Base-by-base conservation (phyloP, 768 basidiomycete species). In the Psilocybe subaeruginosa region DNA sequence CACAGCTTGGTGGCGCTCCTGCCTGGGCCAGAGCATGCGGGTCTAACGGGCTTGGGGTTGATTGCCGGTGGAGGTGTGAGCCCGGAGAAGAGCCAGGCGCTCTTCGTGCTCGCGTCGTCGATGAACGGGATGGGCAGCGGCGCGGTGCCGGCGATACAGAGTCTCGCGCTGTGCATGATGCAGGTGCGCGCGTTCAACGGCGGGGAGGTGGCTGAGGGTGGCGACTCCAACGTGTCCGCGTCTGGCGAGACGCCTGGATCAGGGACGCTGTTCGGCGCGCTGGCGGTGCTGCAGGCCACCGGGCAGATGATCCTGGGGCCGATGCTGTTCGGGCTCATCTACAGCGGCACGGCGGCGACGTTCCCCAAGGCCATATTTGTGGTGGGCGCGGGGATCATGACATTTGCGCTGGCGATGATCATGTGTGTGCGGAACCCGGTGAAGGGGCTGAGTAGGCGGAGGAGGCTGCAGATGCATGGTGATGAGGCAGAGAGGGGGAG, bases 281-380 rank as follows among this genome's bases (percentile, higher is more conserved):
- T 93, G 39, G 85, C 90, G 9, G 81, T 90, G 35, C 70, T 93
- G 64, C 88, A 91, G 62, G 86, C 91, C 0, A 74, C 83, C 3
- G 88, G 88, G 12, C 85, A 87, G 70, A 86, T 85, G 77, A 91
- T 93, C 41, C 66, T 76, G 52, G 79, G 89, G 88, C 91, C 92
- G 1, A 73, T 92, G 68, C 53, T 93, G 4, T 94, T 93, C 66
- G 91, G 88, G 3, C 52, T 89, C 59, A 74, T 92, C 27, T 94
- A 91, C 75, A 84, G 86, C 64, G 76, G 72, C 52, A 91, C 91
- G 0, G 90, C 92, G 23, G 88, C 84, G 2, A 77, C 71, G 5
- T 89, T 77, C 66, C 91, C 92, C 19, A 89, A 88, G 75, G 81
- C 89, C 3, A 83, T 93, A 49, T 94, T 93, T 66, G 78, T 74